A percentile compares a stretch with the other conserved stretches of the same genome.
Conservation (phyloP, 2,329 filamentous ascomycete genomes). For the Aureobasidium melanogenum region DNA sequence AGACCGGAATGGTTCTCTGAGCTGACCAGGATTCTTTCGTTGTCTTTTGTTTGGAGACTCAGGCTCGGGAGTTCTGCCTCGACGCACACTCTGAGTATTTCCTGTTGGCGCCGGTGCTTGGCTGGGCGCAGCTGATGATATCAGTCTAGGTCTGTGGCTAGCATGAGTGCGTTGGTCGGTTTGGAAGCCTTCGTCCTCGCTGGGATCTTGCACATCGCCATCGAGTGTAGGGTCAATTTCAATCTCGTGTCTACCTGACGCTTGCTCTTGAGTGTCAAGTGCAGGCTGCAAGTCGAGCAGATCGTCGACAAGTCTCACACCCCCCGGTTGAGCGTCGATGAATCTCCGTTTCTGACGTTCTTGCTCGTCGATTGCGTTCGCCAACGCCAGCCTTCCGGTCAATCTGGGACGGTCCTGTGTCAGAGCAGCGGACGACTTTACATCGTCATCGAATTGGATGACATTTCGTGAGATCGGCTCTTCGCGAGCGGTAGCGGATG, state of each 20-base stretch:
- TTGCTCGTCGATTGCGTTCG: not conserved
- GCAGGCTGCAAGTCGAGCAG: not conserved
- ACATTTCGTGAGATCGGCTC: not conserved
- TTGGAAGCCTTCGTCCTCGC: conserved; percentile 38
- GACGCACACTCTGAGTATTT: not conserved
- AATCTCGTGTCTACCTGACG: not conserved
- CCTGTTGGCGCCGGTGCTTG: not conserved
- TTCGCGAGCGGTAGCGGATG: not conserved
- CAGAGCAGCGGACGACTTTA: not conserved
- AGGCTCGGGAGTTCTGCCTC: not conserved
- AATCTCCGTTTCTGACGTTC: conserved; percentile 21
- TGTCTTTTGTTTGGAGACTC: conserved; percentile 14
- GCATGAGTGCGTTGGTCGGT: conserved; percentile 26
- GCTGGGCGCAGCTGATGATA: not conserved
- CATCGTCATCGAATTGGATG: not conserved
- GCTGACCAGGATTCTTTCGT: conserved; percentile 25
- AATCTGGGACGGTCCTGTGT: not conserved
- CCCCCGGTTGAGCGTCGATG: conserved; percentile 33
- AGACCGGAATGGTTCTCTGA: conserved; percentile 20
- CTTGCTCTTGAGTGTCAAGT: not conserved
- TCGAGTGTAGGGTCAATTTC: not conserved
- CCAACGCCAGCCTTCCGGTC: not conserved
- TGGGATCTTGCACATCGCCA: conserved; percentile 22
- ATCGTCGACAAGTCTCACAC: conserved; percentile 23
- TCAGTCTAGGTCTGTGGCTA: conserved; percentile 15